phyloP scores from a whole-genome alignment of 2,329 filamentous ascomycete species.

The Colletotrichum cordylinicola region DNA sequence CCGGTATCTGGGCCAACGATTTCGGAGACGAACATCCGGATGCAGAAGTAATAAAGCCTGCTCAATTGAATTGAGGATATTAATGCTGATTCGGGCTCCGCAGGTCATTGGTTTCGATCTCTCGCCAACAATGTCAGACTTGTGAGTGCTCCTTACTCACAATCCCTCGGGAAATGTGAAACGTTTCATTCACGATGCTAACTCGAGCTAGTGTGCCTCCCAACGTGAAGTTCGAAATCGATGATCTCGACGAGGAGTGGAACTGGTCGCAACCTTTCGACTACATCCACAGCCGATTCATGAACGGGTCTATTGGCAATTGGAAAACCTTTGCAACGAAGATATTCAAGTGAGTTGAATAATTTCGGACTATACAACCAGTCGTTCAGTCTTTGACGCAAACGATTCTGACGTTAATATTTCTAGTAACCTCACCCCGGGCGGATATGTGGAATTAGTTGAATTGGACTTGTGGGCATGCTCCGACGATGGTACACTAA shows the following conservation, averaged over 20 bases:
- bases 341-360: slow-evolving; percentile 49
- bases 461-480: slow-evolving; percentile 43
- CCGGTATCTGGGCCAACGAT: slow-evolving; percentile 27
- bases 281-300: slow-evolving; percentile 62
- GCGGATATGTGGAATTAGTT: slow-evolving; percentile 50
- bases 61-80: no score
- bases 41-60: slow-evolving; percentile 30
- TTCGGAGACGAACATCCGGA: slow-evolving; percentile 40
- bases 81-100: no score
- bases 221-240: slow-evolving; percentile 43
- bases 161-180: no score
- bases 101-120: slow-evolving; percentile 44
- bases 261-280: slow-evolving; percentile 52
- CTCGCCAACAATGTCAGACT: slow-evolving; percentile 43
- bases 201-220: slow-evolving; percentile 38
- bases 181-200: no score
- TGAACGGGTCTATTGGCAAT: slow-evolving; percentile 59
- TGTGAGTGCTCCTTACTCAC: slow-evolving; percentile 30
- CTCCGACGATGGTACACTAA: slow-evolving; percentile 47
- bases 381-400: no score
- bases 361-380: no score
- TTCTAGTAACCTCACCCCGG: slow-evolving; percentile 53
- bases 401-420: no score
- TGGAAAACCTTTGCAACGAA: slow-evolving; percentile 53
- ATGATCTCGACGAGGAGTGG: slow-evolving; percentile 35